A percentile compares a stretch with the other conserved stretches of the same genome.
phyloP scores from a whole-genome alignment of 306 rosid species.

The Glycine tomentella region DNA sequence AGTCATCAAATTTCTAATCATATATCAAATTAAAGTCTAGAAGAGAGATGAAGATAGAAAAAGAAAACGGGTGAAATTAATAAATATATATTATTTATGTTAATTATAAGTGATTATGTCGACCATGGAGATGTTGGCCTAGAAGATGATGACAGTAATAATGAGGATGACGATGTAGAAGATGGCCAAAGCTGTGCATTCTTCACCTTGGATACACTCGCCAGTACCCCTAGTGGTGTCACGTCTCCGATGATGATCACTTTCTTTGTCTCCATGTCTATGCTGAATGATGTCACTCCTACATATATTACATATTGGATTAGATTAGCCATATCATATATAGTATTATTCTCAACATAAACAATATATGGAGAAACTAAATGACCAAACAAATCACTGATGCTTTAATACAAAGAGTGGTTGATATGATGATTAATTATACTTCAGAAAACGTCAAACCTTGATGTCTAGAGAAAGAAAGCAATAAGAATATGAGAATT shows the following conservation, averaged over 20 bases:
- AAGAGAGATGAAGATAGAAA: neutral
- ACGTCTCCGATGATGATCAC: slow-evolving; percentile 83
- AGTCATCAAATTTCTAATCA: slow-evolving; percentile 34
- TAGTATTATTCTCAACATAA: slow-evolving; percentile 8
- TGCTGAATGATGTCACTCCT: slow-evolving; percentile 91
- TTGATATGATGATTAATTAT: neutral
- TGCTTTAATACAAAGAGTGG: neutral
- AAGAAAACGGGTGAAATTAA: neutral
- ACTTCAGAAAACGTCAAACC: neutral
- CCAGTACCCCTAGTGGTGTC: slow-evolving; percentile 71
- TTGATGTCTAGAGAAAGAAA: neutral
- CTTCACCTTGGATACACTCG: slow-evolving; percentile 87
- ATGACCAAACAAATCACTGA: neutral
- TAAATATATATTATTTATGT: neutral
- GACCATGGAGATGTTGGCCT: slow-evolving; percentile 55
- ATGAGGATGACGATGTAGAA: slow-evolving; percentile 51
- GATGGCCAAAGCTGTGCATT: slow-evolving; percentile 84
- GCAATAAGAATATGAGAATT: neutral
- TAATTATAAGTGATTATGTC: slow-evolving; percentile 46
- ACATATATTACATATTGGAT: slow-evolving; percentile 18
- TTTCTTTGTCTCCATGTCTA: slow-evolving; percentile 77
- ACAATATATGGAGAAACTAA: neutral
- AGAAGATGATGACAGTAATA: slow-evolving; percentile 39
- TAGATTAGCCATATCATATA: slow-evolving; percentile 20
- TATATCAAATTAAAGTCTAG: neutral